Evolutionary conservation across 352 stramenopile species (phyloP), one percentile per base, ranked within the genome.

Genomic region (Blastocystis sp.): DNA sequence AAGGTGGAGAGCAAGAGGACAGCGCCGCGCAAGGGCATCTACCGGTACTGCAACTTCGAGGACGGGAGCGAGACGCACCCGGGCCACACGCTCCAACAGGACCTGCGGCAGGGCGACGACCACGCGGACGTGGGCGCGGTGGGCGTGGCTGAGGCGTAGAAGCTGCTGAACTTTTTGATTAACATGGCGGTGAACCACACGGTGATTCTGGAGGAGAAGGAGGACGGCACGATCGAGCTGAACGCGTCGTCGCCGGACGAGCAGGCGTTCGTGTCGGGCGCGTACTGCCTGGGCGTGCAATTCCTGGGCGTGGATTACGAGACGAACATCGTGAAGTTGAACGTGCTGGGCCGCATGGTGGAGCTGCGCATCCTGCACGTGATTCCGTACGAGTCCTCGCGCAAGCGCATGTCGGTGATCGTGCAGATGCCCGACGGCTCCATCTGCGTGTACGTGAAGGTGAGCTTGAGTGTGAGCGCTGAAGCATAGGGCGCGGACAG

Each of bases 121-220:
- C 90, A 94, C 52, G 92, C 94, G 86, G 91, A 94, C 43, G 92
- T 91, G 7, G 89, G 89, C 17, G 92, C 92, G 0, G 92, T 52
- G 2, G 23, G 38, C 3, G 4, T 41, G 62, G 21, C 1, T 62
- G 34, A 82, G 2, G 28, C 56, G 14, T 84, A 89, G 82, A 48
- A 77, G 52, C 67, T 77, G 67, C 56, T 56, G 56, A 62, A 93
- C 89, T 78, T 97, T 94, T 88, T 95, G 92, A 79, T 93, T 86
- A 53, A 93, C 94, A 88, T 98, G 23, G 92, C 94, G 0, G 91
- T 97, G 4, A 96, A 94, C 89, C 94, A 98, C 91, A 98, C 96
- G 2, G 96, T 99, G 70, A 97, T 98, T 89, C 95, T 97, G 0
- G 96, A 99, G 90, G 94, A 92, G 59, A 93, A 96, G 45, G 86